phyloP scores from a whole-genome alignment of 805 yeast species.

The Millerozyma miso region DNA sequence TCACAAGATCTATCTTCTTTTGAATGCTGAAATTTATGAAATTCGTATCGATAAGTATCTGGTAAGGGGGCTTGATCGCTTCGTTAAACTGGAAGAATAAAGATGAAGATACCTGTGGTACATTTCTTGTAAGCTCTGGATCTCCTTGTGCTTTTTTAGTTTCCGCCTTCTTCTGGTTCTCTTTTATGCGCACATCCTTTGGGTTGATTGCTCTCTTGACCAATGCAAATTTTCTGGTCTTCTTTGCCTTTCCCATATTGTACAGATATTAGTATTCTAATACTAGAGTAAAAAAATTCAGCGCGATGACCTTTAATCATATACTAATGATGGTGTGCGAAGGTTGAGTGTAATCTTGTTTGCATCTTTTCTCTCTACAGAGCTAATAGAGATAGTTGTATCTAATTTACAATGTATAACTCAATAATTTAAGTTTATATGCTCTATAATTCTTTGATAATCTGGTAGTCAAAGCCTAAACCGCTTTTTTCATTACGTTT shows the following conservation, averaged over 20 bases:
- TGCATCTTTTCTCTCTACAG: too few relatives aligned
- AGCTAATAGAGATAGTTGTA: too few relatives aligned
- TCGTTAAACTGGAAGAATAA: constrained; percentile 90
- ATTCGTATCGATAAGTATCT: constrained; percentile 92
- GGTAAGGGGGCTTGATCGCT: constrained; percentile 97
- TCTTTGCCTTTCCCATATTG: constrained; percentile 91
- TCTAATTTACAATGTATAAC: too few relatives aligned
- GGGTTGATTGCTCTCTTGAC: constrained; percentile 78
- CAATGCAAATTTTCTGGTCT: constrained; percentile 93
- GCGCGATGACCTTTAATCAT: background rate
- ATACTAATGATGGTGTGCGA: background rate
- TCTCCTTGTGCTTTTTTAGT: constrained; percentile 46
- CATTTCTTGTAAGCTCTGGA: constrained; percentile 52
- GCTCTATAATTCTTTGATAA: constrained; percentile 9
- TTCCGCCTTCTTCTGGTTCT: constrained; percentile 34
- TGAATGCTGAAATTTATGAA: constrained; percentile 95
- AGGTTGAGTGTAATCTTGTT: background rate
- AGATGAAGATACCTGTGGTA: constrained; percentile 94
- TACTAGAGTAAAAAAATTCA: too few relatives aligned
- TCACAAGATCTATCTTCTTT: constrained; percentile 89
- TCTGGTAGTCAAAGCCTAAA: constrained; percentile 26
- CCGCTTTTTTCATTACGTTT: constrained; percentile 25
- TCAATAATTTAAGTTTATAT: too few relatives aligned
- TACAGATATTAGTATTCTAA: too few relatives aligned
- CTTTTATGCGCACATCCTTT: constrained; percentile 60